Evolutionary conservation across 169 alveolate species (phyloP).

Genomic region (Fabrea salina): DNA sequence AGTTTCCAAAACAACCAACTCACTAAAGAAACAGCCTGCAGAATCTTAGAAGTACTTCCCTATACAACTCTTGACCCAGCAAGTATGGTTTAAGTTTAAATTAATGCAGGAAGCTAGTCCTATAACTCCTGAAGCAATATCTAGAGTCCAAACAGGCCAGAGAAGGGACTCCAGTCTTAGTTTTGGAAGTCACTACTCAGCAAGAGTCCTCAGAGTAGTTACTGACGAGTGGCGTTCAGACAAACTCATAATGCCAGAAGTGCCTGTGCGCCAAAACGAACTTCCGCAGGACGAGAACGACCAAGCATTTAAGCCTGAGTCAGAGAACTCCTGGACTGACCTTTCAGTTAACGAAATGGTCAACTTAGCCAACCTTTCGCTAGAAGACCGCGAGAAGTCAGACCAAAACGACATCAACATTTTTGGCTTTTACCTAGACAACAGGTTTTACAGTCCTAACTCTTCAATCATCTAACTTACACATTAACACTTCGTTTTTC

Average conservation of each 20-base stretch:
- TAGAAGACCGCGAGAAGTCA: conserved; percentile 4
- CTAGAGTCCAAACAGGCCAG: no score
- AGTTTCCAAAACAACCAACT: no score
- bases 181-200: neutral
- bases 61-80: no score
- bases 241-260: conserved; percentile 6
- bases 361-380: neutral
- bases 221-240: conserved; percentile 1
- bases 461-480: conserved; percentile 2
- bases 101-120: no score
- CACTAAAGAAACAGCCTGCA: no score
- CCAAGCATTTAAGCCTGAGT: neutral
- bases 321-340: conserved; percentile 8
- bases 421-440: conserved; percentile 13
- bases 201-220: conserved; percentile 3
- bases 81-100: no score
- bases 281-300: conserved; percentile 16
- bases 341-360: conserved; percentile 7
- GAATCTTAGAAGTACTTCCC: no score
- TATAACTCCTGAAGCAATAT: no score
- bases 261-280: neutral
- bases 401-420: conserved; percentile 7
- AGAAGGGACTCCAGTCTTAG: neutral
- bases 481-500: no score
- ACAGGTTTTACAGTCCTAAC: conserved; percentile 13